Conservation (phyloP, 2,329 filamentous ascomycete genomes). For the Claviceps digitariae region DNA sequence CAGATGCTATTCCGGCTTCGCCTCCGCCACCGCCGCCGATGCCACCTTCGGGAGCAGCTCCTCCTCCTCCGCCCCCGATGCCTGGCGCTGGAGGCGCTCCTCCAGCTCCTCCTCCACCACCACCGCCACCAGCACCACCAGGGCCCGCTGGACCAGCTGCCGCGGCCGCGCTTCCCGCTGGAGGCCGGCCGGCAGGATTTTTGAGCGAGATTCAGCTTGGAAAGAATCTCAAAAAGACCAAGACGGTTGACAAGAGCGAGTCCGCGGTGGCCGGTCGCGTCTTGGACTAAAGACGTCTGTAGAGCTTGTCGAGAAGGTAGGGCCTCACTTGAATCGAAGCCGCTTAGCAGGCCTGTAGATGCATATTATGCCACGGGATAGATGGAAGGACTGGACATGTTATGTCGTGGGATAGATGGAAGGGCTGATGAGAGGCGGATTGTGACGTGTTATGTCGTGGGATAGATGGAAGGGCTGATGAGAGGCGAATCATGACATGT, state of each 20-base stretch:
- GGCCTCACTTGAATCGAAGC: no score
- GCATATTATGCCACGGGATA: no score
- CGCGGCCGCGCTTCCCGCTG: conserved; percentile 35
- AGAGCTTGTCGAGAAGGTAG: no score
- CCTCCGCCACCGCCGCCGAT: conserved; percentile 16
- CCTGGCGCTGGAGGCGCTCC: conserved; percentile 22
- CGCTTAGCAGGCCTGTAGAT: no score
- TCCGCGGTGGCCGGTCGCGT: conserved; percentile 67
- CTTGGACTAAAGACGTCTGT: conserved; percentile 34
- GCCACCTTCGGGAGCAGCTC: conserved; percentile 10
- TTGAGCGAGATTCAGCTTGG: conserved; percentile 75
- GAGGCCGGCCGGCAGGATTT: conserved; percentile 47
- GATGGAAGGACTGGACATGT: no score
- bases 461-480: no score
- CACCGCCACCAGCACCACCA: conserved; percentile 30
- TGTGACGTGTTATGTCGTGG: no score
- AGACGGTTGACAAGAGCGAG: conserved; percentile 74
- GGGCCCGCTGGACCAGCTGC: conserved; percentile 28
- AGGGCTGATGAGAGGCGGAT: no score
- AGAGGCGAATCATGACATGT: no score
- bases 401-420: no score
- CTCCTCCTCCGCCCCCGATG: conserved; percentile 19
- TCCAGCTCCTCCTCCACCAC: conserved; percentile 29
- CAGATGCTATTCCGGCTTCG: conserved; percentile 12
- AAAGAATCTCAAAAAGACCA: conserved; percentile 67